Percentiles rank a stretch among this genome's conserved stretches.
phyloP scores from a whole-genome alignment of 345 rosid species.

The Eutrema heterophyllum region DNA sequence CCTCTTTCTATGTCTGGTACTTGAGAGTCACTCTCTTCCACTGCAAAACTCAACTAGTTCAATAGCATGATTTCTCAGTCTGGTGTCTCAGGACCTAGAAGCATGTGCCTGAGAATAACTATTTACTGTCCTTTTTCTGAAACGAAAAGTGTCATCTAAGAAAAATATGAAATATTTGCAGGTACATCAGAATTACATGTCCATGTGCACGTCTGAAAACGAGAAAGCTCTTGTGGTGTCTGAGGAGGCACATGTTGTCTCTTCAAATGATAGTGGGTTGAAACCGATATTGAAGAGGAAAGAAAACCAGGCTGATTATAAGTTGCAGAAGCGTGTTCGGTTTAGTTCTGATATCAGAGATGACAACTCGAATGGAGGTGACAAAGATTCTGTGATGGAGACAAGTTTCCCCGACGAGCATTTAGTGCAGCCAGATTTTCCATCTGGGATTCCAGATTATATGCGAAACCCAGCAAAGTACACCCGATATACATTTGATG shows the following conservation, averaged over 20 bases:
- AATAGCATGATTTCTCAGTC: background rate
- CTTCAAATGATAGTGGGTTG: slow-evolving; percentile 40
- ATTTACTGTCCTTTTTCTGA: background rate
- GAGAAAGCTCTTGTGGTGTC: slow-evolving; percentile 17
- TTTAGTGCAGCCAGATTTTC: slow-evolving; percentile 17
- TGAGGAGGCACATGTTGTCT: slow-evolving; percentile 14
- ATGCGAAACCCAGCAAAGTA: slow-evolving; percentile 72
- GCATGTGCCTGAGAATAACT: background rate
- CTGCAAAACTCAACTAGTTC: background rate
- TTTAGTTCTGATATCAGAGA: slow-evolving; percentile 50
- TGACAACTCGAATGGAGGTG: slow-evolving; percentile 32
- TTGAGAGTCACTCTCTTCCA: background rate
- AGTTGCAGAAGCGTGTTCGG: slow-evolving; percentile 70
- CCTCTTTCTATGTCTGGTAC: background rate
- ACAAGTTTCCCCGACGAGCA: slow-evolving; percentile 15
- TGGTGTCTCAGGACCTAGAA: background rate
- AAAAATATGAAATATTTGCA: background rate
- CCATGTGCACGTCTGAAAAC: background rate
- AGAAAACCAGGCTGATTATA: slow-evolving; percentile 45
- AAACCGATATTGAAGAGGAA: slow-evolving; percentile 77
- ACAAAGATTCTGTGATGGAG: slow-evolving; percentile 30
- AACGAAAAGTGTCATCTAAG: background rate
- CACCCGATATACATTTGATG: slow-evolving; percentile 59
- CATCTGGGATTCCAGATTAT: slow-evolving; percentile 64
- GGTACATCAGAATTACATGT: background rate